Conservation (phyloP, 352 stramenopile species). For the Globisporangium lucens region DNA sequence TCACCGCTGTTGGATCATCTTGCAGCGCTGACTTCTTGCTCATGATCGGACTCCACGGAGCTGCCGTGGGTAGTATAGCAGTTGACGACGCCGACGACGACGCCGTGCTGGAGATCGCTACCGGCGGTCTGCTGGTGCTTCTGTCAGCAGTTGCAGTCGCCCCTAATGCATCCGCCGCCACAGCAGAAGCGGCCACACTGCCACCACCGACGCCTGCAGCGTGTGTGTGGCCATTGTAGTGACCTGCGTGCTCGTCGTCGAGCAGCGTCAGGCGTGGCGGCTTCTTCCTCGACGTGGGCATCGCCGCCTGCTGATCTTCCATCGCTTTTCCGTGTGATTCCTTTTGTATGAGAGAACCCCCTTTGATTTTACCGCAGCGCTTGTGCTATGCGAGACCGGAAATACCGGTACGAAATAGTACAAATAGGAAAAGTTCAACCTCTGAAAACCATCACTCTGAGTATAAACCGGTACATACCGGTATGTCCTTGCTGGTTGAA, state of each 20-base stretch:
- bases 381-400: neutral
- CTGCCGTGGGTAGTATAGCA: neutral
- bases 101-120: neutral
- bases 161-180: neutral
- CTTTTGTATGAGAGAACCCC: neutral
- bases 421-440: too few species aligned
- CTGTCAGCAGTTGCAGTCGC: neutral
- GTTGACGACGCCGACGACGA: neutral
- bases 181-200: neutral
- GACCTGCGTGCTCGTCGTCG: neutral
- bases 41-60: constrained; percentile 8
- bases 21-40: neutral
- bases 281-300: constrained; percentile 9
- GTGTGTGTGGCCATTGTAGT: constrained; percentile 25
- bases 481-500: neutral
- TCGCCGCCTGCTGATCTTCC: neutral
- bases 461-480: neutral
- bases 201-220: neutral
- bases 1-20: neutral
- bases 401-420: neutral
- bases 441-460: neutral
- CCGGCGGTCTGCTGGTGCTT: neutral
- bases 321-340: neutral
- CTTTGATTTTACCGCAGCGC: neutral
- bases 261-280: constrained; percentile 14